phyloP scores from a whole-genome alignment of 78 protist genomes.

The Tieghemostelium lacteum region DNA sequence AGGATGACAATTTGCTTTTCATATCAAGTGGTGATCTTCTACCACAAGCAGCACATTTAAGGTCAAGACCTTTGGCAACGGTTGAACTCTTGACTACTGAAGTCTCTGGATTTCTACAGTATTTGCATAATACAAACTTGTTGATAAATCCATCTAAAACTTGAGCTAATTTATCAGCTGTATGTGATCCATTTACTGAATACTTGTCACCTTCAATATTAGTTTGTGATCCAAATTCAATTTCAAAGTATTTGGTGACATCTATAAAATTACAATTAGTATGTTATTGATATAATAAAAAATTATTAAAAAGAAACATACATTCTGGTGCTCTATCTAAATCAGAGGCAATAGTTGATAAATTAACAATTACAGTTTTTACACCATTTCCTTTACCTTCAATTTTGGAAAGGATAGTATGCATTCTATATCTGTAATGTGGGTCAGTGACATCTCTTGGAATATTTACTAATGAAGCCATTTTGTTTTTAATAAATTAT shows the following conservation, averaged over 20 bases:
- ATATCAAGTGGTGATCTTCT: constrained; percentile 33
- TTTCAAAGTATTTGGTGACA: constrained; percentile 90
- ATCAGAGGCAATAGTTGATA: constrained; percentile 88
- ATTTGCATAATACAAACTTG: constrained; percentile 90
- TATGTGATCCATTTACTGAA: constrained; percentile 90
- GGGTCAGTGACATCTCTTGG: constrained; percentile 74
- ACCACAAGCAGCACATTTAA: constrained; percentile 92
- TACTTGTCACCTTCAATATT: constrained; percentile 78
- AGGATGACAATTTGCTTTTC: constrained; percentile 48
- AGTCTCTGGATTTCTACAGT: constrained; percentile 94
- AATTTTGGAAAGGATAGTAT: constrained; percentile 85
- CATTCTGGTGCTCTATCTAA: constrained; percentile 89
- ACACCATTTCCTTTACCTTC: constrained; percentile 97
- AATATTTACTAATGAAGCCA: constrained; percentile 80
- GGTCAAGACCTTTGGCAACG: constrained; percentile 33
- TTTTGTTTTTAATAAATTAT: not conserved
- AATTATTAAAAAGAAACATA: constrained; percentile 8
- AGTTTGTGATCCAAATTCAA: constrained; percentile 92
- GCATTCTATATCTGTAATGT: constrained; percentile 96
- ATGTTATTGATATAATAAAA: not conserved
- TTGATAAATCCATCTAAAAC: constrained; percentile 90
- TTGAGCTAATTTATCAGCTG: constrained; percentile 55
- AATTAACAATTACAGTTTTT: constrained; percentile 94
- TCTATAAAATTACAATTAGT: constrained; percentile 17
- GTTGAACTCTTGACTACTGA: constrained; percentile 12